A percentile compares a stretch with the other conserved stretches of the same genome.
Conservation (phyloP, 345 rosid species). For the Lepidium aucheri region DNA sequence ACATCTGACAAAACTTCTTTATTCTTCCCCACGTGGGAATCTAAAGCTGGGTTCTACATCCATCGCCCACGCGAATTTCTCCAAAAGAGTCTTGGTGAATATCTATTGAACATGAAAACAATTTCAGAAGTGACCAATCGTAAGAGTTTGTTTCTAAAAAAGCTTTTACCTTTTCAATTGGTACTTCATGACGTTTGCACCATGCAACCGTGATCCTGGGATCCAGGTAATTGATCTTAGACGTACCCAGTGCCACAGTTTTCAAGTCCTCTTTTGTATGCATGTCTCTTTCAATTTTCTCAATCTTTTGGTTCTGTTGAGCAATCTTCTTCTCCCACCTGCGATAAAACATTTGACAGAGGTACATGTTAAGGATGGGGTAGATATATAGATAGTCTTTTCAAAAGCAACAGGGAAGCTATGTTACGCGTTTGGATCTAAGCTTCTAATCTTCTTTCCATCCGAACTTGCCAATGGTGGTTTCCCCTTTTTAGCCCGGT, state of each 20-base stretch:
- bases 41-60: slow-evolving; percentile 88
- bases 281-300: slow-evolving; percentile 69
- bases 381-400: neutral
- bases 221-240: slow-evolving; percentile 91
- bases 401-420: slow-evolving; percentile 7
- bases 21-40: slow-evolving; percentile 38
- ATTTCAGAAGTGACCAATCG: neutral
- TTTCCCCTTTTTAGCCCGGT: slow-evolving; percentile 83
- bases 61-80: slow-evolving; percentile 95
- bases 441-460: slow-evolving; percentile 77
- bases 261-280: slow-evolving; percentile 78
- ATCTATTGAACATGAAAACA: slow-evolving; percentile 40
- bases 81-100: slow-evolving; percentile 87
- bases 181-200: slow-evolving; percentile 98
- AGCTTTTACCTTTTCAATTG: slow-evolving; percentile 82
- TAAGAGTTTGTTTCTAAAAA: neutral
- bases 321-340: slow-evolving; percentile 73
- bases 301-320: slow-evolving; percentile 55
- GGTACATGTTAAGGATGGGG: neutral
- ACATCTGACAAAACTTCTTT: slow-evolving; percentile 8
- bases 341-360: slow-evolving; percentile 14
- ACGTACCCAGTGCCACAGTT: slow-evolving; percentile 91
- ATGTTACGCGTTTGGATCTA: slow-evolving; percentile 73
- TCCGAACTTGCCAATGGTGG: slow-evolving; percentile 74
- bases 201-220: slow-evolving; percentile 98